A percentile compares a stretch with the other conserved stretches of the same genome.
Conservation (phyloP, 2,329 filamentous ascomycete species). For the Fusarium guadeloupense region DNA sequence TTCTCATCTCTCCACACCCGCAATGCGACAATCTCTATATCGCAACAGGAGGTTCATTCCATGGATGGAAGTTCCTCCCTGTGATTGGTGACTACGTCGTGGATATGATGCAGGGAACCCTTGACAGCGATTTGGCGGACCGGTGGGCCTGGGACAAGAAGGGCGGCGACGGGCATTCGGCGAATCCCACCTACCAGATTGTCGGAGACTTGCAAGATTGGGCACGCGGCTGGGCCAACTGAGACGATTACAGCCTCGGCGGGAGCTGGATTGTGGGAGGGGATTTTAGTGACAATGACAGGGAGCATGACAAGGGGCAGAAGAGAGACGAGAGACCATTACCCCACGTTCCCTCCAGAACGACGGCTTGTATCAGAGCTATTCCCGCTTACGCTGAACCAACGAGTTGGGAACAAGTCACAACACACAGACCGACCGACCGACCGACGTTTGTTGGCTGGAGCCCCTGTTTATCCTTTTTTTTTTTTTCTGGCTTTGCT, state of each 20-base stretch:
- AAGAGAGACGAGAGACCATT: not conserved
- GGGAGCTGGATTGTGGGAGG: no score
- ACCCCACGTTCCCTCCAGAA: conserved; percentile 11
- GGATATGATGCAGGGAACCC: conserved; percentile 56
- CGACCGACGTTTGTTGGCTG: no score
- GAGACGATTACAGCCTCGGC: not conserved
- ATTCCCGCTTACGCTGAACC: not conserved
- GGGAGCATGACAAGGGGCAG: no score
- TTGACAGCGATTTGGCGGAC: conserved; percentile 50
- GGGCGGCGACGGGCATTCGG: conserved; percentile 52
- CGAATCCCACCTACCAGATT: conserved; percentile 55
- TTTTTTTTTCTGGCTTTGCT: not conserved
- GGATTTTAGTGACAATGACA: not conserved
- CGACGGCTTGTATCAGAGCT: not conserved
- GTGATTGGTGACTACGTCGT: conserved; percentile 68
- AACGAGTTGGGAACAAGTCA: not conserved
- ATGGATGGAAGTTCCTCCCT: conserved; percentile 72
- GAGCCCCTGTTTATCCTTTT: not conserved
- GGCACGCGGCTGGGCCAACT: conserved; percentile 46
- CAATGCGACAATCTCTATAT: conserved; percentile 64
- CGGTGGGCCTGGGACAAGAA: conserved; percentile 60
- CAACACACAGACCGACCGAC: conserved; percentile 1
- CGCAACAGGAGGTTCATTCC: conserved; percentile 70
- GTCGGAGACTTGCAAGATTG: conserved; percentile 53
- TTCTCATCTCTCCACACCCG: conserved; percentile 64